phyloP scores from a whole-genome alignment of 306 rosid genomes.

The Vigna nakashimae region DNA sequence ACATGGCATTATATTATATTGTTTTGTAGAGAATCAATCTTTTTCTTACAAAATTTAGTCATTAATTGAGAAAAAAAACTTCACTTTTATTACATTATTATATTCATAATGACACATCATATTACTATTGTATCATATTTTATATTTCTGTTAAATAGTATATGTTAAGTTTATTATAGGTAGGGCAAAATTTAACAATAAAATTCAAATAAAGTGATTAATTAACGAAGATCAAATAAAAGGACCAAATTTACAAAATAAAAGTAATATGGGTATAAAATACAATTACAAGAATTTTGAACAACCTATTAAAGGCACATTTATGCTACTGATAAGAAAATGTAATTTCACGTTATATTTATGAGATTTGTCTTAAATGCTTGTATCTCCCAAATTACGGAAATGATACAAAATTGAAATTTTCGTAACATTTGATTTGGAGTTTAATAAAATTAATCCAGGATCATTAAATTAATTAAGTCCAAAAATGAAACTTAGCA shows the following conservation, averaged over 20 bases:
- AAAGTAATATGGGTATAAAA: background rate
- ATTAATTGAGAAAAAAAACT: too few species aligned
- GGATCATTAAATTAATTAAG: background rate
- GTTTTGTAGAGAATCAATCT: background rate
- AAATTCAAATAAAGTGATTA: background rate
- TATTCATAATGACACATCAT: background rate
- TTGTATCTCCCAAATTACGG: slow-evolving; percentile 10
- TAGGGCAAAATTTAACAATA: background rate
- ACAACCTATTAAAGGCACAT: background rate
- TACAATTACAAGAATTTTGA: background rate
- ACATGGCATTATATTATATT: background rate
- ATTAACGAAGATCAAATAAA: background rate
- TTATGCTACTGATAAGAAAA: background rate
- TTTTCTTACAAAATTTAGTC: too few species aligned
- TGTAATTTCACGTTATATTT: background rate
- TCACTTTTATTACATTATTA: background rate
- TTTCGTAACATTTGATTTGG: background rate
- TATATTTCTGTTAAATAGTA: background rate
- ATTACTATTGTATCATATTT: background rate
- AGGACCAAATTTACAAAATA: background rate
- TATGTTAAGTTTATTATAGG: background rate
- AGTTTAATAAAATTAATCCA: background rate
- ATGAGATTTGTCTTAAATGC: background rate
- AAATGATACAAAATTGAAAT: background rate
- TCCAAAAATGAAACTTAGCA: background rate